A percentile compares a stretch with the other conserved stretches of the same genome.
Evolutionary conservation across 768 basidiomycete species (phyloP).

Genomic region (Tricholoma flavovirens): DNA sequence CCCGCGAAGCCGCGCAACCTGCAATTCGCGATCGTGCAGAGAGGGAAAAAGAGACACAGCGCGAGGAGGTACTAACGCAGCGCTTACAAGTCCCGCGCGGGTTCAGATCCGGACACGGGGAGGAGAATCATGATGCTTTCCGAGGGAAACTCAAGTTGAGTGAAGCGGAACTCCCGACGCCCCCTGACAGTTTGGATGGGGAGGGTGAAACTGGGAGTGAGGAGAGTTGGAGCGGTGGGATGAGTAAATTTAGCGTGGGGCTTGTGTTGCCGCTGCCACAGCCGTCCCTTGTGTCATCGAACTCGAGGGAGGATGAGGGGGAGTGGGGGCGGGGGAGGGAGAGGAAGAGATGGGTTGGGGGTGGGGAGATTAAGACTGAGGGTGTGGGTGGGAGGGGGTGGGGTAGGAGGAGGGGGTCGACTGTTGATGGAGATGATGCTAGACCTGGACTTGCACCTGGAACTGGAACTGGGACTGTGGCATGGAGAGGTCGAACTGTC

Average conservation of each 20-base stretch:
- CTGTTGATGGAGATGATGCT: not conserved
- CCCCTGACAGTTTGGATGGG: conserved; percentile 9
- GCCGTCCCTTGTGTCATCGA: not conserved
- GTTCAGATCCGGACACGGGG: too few relatives aligned
- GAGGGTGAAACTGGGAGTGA: not conserved
- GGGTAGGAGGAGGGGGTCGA: not conserved
- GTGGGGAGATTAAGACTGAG: too few relatives aligned
- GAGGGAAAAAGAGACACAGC: not conserved
- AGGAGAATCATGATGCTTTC: not conserved
- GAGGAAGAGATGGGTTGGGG: too few relatives aligned
- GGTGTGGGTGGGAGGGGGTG: too few relatives aligned
- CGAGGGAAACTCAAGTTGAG: not conserved
- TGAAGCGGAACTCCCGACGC: conserved; percentile 12
- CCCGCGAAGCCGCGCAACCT: not conserved
- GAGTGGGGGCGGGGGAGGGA: too few relatives aligned
- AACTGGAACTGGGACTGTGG: too few relatives aligned
- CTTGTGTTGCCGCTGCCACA: too few relatives aligned
- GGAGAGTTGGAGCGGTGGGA: not conserved
- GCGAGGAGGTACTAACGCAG: not conserved
- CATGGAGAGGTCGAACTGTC: too few relatives aligned
- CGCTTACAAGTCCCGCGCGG: not conserved
- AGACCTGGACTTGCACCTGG: too few relatives aligned
- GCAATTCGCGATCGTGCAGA: not conserved
- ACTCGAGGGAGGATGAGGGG: not conserved
- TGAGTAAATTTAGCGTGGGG: too few relatives aligned